A percentile compares a stretch with the other conserved stretches of the same genome.
Evolutionary conservation across 2,329 filamentous ascomycete genomes (phyloP).

Genomic region (Uncinocarpus reesii): DNA sequence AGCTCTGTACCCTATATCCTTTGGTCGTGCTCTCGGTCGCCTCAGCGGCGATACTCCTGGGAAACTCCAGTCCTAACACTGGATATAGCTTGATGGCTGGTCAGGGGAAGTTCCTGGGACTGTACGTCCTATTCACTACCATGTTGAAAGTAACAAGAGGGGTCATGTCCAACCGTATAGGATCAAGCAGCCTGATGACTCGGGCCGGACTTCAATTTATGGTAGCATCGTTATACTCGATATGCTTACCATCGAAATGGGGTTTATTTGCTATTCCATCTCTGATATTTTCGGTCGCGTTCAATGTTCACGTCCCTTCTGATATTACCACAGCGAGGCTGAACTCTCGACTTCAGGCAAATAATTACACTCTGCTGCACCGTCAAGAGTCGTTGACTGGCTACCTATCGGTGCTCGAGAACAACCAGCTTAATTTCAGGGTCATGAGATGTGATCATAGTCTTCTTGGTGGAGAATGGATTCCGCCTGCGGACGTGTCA

Average conservation of each 20-base stretch:
- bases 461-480: constrained; percentile 86
- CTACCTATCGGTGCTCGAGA: constrained; percentile 85
- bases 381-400: constrained; percentile 79
- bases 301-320: constrained; percentile 64
- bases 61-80: constrained; percentile 45
- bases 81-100: constrained; percentile 52
- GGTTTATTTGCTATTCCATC: constrained; percentile 60
- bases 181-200: constrained; percentile 54
- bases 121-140: constrained; percentile 54
- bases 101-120: constrained; percentile 53
- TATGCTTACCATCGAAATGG: constrained; percentile 58
- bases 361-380: constrained; percentile 67
- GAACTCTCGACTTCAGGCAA: constrained; percentile 54
- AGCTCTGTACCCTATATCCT: constrained; percentile 62
- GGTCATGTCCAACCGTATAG: constrained; percentile 44
- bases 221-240: constrained; percentile 54
- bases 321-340: constrained; percentile 50
- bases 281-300: constrained; percentile 50
- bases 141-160: constrained; percentile 34
- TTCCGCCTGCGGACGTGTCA: constrained; percentile 42
- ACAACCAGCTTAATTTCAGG: constrained; percentile 57
- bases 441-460: constrained; percentile 91
- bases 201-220: constrained; percentile 62
- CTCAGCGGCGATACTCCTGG: constrained; percentile 54
- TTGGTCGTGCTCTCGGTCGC: constrained; percentile 55